Evolutionary conservation across 495 filamentous ascomycete genomes (phyloP), one percentile per base, ranked within the genome.

Genomic region (Baudoinia panamericana): DNA sequence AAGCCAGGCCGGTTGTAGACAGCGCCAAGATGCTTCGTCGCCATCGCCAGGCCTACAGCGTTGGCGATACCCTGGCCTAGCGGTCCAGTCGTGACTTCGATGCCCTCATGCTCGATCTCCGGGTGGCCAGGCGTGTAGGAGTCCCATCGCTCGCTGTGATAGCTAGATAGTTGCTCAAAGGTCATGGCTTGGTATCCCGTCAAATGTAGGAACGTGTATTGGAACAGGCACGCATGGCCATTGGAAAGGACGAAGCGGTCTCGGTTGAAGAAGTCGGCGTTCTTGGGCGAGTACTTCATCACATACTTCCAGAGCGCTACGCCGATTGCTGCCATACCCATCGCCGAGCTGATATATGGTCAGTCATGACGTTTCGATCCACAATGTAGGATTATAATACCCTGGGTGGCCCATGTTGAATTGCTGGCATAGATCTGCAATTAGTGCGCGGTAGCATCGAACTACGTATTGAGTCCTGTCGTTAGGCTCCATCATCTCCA

Each of bases 81-180:
- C 0, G 73, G 73, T 1, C 73, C 72, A 0, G 73, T 77, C 1
- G 74, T 78, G 1, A 78, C 70, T 53, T 77, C 74, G 37, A 78
- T 67, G 5, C 71, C 74, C 11, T 68, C 63, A 29, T 69, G 61
- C 42, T 77, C 73, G 30, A 75, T 74, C 48, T 78, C 73, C 0
- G 73, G 74, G 43, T 78, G 73, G 1, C 69, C 74, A 24, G 69
- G 74, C 36, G 67, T 73, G 21, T 41, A 48, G 3, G 41, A 16
- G 46, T 74, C 69, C 2, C 54, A 56, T 15, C 69, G 56, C 13
- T 65, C 63, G 1, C 67, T 72, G 51, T 73, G 68, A 47, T 76
- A 77, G n/a, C 67, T 67, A 36, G 69, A 67, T 19, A 76, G 58
- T 50, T 79, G 68, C 13, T 76, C 71, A 15, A 73, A 59, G 0